A percentile compares a stretch with the other conserved stretches of the same genome.
Evolutionary conservation across 2,329 filamentous ascomycete species (phyloP).

Genomic region (Microcyclosporella mali): DNA sequence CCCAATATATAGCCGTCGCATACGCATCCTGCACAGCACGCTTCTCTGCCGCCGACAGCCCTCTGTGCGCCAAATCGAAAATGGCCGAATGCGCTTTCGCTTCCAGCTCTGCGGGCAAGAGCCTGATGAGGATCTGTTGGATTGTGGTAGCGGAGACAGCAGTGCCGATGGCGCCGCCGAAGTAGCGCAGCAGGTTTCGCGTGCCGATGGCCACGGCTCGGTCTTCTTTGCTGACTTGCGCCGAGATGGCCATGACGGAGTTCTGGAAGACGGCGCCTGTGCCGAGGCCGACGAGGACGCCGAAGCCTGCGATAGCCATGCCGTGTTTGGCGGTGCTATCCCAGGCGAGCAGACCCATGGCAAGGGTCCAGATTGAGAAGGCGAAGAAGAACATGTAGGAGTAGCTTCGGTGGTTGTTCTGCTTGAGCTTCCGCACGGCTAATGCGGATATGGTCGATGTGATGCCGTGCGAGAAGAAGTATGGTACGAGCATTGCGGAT

Average conservation of each 20-base stretch:
- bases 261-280: constrained; percentile 15
- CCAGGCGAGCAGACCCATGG: constrained; percentile 10
- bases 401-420: constrained; percentile 11
- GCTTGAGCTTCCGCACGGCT: constrained; percentile 8
- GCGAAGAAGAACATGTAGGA: constrained; percentile 15
- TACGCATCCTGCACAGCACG: too few relatives aligned
- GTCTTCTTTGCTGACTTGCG: constrained; percentile 14
- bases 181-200: constrained; percentile 19
- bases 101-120: too few relatives aligned
- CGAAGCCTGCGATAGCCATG: background rate
- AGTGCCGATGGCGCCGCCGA: constrained; percentile 21
- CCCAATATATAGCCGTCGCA: too few relatives aligned
- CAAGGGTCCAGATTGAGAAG: constrained; percentile 16
- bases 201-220: constrained; percentile 18
- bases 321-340: background rate
- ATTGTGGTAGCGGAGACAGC: constrained; percentile 5
- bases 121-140: too few relatives aligned
- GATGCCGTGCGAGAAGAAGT: constrained; percentile 17
- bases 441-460: constrained; percentile 16
- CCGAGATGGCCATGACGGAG: constrained; percentile 19
- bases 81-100: too few relatives aligned
- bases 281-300: too few relatives aligned
- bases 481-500: constrained; percentile 14
- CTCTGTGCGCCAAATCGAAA: too few relatives aligned
- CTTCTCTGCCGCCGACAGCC: too few relatives aligned